Conservation (phyloP, 2,329 filamentous ascomycete genomes). For the Elsinoe arachidis region DNA sequence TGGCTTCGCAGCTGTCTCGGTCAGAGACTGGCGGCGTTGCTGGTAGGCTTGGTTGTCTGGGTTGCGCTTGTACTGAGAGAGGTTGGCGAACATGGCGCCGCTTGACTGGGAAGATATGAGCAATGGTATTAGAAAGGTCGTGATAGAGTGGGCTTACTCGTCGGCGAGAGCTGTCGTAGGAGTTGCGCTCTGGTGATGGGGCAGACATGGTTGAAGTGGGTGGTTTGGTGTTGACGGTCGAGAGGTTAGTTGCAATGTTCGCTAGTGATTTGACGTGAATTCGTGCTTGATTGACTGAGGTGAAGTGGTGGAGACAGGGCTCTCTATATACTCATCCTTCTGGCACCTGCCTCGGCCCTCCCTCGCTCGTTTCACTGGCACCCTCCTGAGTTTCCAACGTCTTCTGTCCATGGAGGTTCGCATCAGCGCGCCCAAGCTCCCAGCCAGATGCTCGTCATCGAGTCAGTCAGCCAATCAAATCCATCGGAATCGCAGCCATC, state of each 20-base stretch:
- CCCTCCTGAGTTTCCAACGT: neutral
- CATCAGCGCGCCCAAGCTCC: constrained; percentile 1
- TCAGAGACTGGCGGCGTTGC: constrained; percentile 16
- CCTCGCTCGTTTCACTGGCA: neutral
- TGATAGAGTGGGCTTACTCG: neutral
- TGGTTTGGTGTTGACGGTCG: neutral
- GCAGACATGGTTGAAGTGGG: constrained; percentile 13
- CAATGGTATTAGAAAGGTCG: neutral
- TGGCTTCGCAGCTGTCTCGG: constrained; percentile 13
- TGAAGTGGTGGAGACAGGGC: neutral
- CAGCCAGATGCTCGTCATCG: constrained; percentile 8
- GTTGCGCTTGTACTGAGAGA: constrained; percentile 16
- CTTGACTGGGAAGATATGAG: constrained; percentile 4
- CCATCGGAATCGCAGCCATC: neutral
- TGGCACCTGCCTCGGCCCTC: neutral
- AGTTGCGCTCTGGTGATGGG: constrained; percentile 8
- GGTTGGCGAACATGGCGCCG: constrained; percentile 17
- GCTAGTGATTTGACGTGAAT: neutral
- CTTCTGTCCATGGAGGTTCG: neutral
- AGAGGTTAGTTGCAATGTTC: neutral
- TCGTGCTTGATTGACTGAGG: neutral
- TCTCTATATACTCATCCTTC: neutral
- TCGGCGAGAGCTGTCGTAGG: constrained; percentile 13
- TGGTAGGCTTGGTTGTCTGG: constrained; percentile 15
- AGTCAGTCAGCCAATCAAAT: constrained; percentile 9